A percentile compares a stretch with the other conserved stretches of the same genome.
phyloP scores from a whole-genome alignment of 257 asterid species.

The Rhazya stricta region DNA sequence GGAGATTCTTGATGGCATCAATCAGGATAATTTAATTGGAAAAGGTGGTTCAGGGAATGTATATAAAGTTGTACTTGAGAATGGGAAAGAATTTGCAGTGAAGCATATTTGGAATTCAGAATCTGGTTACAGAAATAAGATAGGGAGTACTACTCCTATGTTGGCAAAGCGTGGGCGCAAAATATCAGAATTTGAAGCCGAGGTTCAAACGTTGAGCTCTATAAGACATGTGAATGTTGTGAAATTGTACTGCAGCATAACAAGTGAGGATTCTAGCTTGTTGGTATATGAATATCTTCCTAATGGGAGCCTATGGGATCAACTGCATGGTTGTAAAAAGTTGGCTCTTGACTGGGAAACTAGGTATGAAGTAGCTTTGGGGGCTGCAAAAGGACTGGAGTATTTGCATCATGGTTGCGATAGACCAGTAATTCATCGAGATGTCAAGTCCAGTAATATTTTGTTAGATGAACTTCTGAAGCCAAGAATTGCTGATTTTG shows the following conservation, averaged over 20 bases:
- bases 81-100: conserved; percentile 38
- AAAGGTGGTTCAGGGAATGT: conserved; percentile 35
- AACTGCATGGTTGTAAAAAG: conserved; percentile 51
- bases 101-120: conserved; percentile 29
- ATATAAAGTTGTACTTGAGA: conserved; percentile 24
- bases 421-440: conserved; percentile 74
- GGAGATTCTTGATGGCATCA: conserved; percentile 24
- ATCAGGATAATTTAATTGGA: conserved; percentile 33
- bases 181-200: conserved; percentile 62
- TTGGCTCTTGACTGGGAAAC: conserved; percentile 64
- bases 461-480: conserved; percentile 62
- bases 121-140: conserved; percentile 15
- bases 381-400: conserved; percentile 84
- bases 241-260: conserved; percentile 70
- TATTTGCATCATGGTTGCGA: conserved; percentile 80
- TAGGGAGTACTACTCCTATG: conserved; percentile 43
- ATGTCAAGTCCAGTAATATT: conserved; percentile 93
- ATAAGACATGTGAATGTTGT: conserved; percentile 84
- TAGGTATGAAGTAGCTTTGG: conserved; percentile 73
- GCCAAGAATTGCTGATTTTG: conserved; percentile 89
- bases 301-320: conserved; percentile 89
- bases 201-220: conserved; percentile 73
- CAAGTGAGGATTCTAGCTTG: conserved; percentile 82
- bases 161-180: conserved; percentile 32
- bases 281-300: conserved; percentile 92